Percentiles rank a stretch among this genome's conserved stretches.
These are phyloP conservation scores for Stellera chamaejasme DNA, from an alignment of 345 rosid genomes.

Conservation along the genomic window DNA sequence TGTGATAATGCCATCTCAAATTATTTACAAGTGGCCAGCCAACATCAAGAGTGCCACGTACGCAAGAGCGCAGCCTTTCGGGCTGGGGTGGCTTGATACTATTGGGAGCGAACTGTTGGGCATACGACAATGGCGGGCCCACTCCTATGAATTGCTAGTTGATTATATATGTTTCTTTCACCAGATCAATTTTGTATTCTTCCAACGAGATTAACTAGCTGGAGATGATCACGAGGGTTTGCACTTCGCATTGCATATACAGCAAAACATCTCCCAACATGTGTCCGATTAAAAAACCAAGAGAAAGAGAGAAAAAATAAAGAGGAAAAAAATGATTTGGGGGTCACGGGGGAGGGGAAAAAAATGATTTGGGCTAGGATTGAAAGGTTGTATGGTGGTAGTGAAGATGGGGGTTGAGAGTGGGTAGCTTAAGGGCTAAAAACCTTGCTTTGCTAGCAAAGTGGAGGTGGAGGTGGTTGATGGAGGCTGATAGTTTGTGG, in stretches of 20 bases:
- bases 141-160: not conserved
- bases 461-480: too few species aligned
- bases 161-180: not conserved
- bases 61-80: not conserved
- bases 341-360: too few species aligned
- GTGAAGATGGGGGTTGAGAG: too few species aligned
- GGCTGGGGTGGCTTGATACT: not conserved
- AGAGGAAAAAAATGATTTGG: too few species aligned
- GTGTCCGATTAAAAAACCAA: constrained; percentile 1
- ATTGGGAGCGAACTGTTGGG: not conserved
- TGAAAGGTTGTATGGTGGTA: too few species aligned
- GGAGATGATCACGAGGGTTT: not conserved
- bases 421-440: too few species aligned
- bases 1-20: not conserved
- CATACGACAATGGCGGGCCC: not conserved
- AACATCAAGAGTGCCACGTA: constrained; percentile 18
- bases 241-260: not conserved
- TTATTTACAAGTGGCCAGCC: constrained; percentile 9
- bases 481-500: too few species aligned
- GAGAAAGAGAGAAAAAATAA: not conserved
- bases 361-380: too few species aligned
- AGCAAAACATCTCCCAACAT: not conserved
- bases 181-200: not conserved
- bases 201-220: not conserved
- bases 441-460: too few species aligned